Base-by-base conservation (phyloP, 495 filamentous ascomycete genomes). In the Polyplosphaeria fusca region DNA sequence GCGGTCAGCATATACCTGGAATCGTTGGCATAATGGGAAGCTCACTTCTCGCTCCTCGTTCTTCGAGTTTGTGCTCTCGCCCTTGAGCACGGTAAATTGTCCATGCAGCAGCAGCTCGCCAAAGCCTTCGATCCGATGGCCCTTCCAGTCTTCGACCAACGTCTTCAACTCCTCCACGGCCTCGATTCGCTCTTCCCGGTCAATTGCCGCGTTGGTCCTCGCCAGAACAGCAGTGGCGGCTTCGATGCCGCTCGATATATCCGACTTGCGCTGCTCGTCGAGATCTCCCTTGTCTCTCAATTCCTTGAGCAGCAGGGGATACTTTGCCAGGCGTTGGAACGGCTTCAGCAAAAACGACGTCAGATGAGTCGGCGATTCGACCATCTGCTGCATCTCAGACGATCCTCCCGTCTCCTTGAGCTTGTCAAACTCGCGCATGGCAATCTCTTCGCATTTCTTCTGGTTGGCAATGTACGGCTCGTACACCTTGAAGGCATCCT, bases 111-210 rank as follows among this genome's bases (percentile, higher is more conserved):
- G 75, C 25, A 98, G 73, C 35, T 89, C 87, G 16, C 93, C 93
- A 68, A 98, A 97, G 19, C 86, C 82, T 38, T 95, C 88, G 24
- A 96, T 83, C 35, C 84, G 82, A 67, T 97, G 87, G 26, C 89
- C 84, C 68, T 96, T 97, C 93, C 93, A 98, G 69, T 98, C 93
- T 65, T 97, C 93, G 0, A 98, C 93, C n/a, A 91, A 79, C 32
- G 75, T 71, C 50, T 83, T 82, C 14, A 98, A 76, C 43, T 97
- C 94, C 47, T 83, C 79, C 18, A 96, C 76, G 7, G 91, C 90
- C 52, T 87, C 83, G 37, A 80, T 74, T 47, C 93, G 76, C 47
- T 95, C 82, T 66, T 95, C 89, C 45, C 87, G 86, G 64, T 91
- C 84, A 38, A 98, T 87, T 16, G 90, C 93, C 47, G 91, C 84